Conservation (phyloP, 805 yeast species). For the Wickerhamomyces rabaulensis region DNA sequence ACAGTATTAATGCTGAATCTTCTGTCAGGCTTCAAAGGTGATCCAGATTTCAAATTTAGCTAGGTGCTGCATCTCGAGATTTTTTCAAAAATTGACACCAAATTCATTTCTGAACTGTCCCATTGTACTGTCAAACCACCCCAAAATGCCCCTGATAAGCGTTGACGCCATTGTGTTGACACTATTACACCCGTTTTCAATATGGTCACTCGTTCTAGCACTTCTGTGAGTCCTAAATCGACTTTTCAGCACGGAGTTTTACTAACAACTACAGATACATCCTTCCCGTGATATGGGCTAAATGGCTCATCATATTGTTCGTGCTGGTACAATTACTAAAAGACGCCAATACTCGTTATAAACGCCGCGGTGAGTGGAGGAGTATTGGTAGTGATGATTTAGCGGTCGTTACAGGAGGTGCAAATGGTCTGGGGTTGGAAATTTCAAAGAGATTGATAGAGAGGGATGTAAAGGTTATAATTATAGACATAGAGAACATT, state of each 20-base stretch:
- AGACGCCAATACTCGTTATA: conserved; percentile 9
- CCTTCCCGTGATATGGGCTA: conserved; percentile 4
- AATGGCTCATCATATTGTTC: background rate
- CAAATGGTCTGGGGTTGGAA: conserved; percentile 31
- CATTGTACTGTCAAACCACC: too few species aligned
- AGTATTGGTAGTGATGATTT: conserved; percentile 10
- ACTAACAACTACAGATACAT: conserved; percentile 1
- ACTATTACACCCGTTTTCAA: background rate
- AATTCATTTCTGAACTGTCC: too few species aligned
- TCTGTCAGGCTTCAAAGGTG: too few species aligned
- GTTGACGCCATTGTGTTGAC: background rate
- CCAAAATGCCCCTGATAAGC: background rate
- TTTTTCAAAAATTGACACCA: too few species aligned
- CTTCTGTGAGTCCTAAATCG: conserved; percentile 5
- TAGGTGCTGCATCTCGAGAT: too few species aligned
- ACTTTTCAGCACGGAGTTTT: background rate
- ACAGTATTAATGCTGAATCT: too few species aligned
- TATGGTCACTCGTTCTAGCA: background rate
- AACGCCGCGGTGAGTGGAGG: conserved; percentile 19
- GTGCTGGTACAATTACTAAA: background rate
- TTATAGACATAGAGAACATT: conserved; percentile 24
- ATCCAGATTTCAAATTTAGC: too few species aligned
- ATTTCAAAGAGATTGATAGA: conserved; percentile 17
- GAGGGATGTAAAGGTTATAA: conserved; percentile 18
- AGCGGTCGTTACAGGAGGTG: conserved; percentile 34